Evolutionary conservation across 2,329 filamentous ascomycete species (phyloP), one percentile per base, ranked within the genome.

Genomic region (Penicillium decumbens): DNA sequence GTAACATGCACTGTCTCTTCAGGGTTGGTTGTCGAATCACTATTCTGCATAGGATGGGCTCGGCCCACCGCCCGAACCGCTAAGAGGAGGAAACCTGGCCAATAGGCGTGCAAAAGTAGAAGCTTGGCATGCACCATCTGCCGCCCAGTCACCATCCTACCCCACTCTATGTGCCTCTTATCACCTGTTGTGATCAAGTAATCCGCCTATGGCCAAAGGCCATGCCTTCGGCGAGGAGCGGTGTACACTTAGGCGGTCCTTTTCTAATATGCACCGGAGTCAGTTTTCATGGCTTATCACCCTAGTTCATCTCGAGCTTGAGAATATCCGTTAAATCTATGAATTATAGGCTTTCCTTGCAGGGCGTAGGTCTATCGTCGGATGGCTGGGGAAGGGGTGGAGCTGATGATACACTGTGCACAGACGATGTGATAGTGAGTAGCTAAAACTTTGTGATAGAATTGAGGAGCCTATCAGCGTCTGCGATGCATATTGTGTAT

Each of bases 21-120:
- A 6, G 23, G 35, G 33, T 57, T 57, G 55, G 52, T 9, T 40
- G 25, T 24, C 10, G 24, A n/a, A 20, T 47, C 24, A 15, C 37
- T 3, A 4, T 38, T 38, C 18, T 38, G 35, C 35, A 38, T 8
- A 38, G 10, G 18, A 38, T 24, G 18, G 35, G 20, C 20, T 33
- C 30, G 30, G 30, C 30, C 30, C 13, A 33, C n/a, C 8, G n/a
- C 30, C 30, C 30, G 30, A 33, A 15, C 13, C 13, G 13, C 30
- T 33, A 33, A 33, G 12, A 33, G 30, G 30, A 43, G 15, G 15
- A 23, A 12, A 18, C 2, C n/a, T 3, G 6, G n/a, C 41, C 29
- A 47, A 47, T 47, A 10, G 23, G 20, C 5, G 15, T 18, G 8
- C 28, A 13, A 24, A 41, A 23, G 23, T 33, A 6, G 44, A 47